Evolutionary conservation across 2,329 filamentous ascomycete genomes (phyloP).

Genomic region (Arthrobotrys megalospora): DNA sequence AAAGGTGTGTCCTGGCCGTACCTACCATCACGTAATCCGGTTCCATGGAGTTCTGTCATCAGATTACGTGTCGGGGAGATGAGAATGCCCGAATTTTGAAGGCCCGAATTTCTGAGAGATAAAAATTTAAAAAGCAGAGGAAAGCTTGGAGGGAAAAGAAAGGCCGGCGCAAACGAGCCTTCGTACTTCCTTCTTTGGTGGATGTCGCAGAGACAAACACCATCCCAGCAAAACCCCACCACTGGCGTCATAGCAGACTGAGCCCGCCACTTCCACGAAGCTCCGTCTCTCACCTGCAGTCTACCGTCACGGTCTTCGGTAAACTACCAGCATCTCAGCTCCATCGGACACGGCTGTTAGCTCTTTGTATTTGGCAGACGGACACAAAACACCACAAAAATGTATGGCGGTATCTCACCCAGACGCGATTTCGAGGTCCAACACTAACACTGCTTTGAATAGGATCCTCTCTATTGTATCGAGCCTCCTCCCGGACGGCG

Average conservation of each 20-base stretch:
- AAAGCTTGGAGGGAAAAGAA: slow-evolving; percentile 24
- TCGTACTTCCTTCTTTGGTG: slow-evolving; percentile 23
- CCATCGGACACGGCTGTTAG: neutral
- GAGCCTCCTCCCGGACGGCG: slow-evolving; percentile 20
- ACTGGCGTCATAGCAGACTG: slow-evolving; percentile 58
- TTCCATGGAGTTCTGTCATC: slow-evolving; percentile 58
- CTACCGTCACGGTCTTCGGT: neutral
- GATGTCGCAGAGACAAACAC: slow-evolving; percentile 42
- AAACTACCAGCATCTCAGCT: slow-evolving; percentile 3
- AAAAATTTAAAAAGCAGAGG: slow-evolving; percentile 38
- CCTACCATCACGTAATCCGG: slow-evolving; percentile 61
- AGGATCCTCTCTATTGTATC: slow-evolving; percentile 52
- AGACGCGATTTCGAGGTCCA: slow-evolving; percentile 14
- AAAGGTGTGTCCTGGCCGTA: slow-evolving; percentile 14
- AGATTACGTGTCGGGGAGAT: slow-evolving; percentile 38
- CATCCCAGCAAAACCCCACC: slow-evolving; percentile 50
- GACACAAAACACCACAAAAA: slow-evolving; percentile 10
- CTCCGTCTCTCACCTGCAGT: neutral
- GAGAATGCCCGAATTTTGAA: neutral
- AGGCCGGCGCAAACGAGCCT: slow-evolving; percentile 35
- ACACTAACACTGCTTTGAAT: neutral
- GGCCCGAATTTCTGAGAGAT: neutral
- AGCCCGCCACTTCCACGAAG: slow-evolving; percentile 30
- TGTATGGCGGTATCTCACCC: slow-evolving; percentile 3
- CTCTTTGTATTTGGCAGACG: neutral